Percentiles rank a stretch among this genome's conserved stretches.
Conservation (phyloP, 345 rosid genomes). For the Melastoma malabathricum region DNA sequence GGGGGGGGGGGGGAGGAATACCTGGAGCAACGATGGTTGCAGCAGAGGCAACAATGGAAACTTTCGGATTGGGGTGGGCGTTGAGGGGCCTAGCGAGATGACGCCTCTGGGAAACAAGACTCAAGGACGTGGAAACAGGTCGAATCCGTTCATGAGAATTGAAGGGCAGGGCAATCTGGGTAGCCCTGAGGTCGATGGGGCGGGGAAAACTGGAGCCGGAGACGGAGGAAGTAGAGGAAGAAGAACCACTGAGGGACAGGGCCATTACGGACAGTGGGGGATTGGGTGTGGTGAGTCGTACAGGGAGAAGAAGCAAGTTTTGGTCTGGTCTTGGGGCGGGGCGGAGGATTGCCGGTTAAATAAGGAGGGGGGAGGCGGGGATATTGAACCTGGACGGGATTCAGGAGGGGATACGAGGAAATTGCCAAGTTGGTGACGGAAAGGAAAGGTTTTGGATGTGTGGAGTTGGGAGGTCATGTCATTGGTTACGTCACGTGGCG, state of each 20-base stretch:
- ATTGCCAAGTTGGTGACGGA: too few relatives aligned
- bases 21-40: constrained; percentile 56
- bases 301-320: not conserved
- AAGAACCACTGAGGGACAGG: not conserved
- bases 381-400: constrained; percentile 13
- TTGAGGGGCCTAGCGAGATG: constrained; percentile 33
- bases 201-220: constrained; percentile 9
- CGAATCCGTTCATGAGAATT: constrained; percentile 26
- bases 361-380: not conserved
- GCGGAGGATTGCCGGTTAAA: not conserved
- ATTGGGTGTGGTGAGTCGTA: too few relatives aligned
- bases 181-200: constrained; percentile 13
- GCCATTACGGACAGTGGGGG: not conserved
- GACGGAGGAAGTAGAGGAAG: constrained; percentile 9
- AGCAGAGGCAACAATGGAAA: constrained; percentile 33
- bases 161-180: constrained; percentile 28
- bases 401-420: not conserved
- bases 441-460: too few relatives aligned
- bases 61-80: constrained; percentile 44
- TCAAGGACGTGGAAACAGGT: constrained; percentile 20
- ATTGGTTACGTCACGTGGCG: too few relatives aligned
- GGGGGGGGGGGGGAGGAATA: constrained; percentile 11
- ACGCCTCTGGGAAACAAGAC: constrained; percentile 28
- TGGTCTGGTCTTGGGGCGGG: not conserved
- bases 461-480: too few relatives aligned